phyloP scores from a whole-genome alignment of 2,329 filamentous ascomycete species.

The Knoxdaviesia proteae region DNA sequence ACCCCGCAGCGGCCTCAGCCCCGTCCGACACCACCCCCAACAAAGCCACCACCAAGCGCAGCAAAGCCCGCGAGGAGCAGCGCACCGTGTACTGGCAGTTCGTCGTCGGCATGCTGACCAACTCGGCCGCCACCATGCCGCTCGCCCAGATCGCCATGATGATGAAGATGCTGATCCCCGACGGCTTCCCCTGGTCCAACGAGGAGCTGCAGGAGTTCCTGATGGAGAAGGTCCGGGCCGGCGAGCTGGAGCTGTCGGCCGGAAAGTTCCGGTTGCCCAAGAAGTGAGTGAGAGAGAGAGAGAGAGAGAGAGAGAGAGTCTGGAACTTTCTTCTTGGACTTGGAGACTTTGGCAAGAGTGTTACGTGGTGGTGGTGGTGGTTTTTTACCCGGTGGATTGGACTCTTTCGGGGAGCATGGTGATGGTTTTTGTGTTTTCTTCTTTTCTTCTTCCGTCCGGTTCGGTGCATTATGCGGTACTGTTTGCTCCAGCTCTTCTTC shows the following conservation, averaged over 20 bases:
- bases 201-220: slow-evolving; percentile 75
- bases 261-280: slow-evolving; percentile 49
- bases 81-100: slow-evolving; percentile 68
- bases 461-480: too few relatives aligned
- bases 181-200: slow-evolving; percentile 74
- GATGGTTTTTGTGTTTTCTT: too few relatives aligned
- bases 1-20: not conserved
- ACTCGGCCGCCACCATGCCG: slow-evolving; percentile 63
- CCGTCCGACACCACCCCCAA: slow-evolving; percentile 19
- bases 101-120: slow-evolving; percentile 86
- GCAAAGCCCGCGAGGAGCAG: slow-evolving; percentile 35
- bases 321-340: too few relatives aligned
- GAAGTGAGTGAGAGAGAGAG: slow-evolving; percentile 20
- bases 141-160: slow-evolving; percentile 73
- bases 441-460: too few relatives aligned
- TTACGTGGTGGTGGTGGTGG: too few relatives aligned
- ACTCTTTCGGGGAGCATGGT: too few relatives aligned
- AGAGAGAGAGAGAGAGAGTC: not conserved
- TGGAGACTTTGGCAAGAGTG: too few relatives aligned
- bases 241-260: slow-evolving; percentile 46
- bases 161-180: slow-evolving; percentile 77
- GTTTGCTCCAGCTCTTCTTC: too few relatives aligned
- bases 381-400: too few relatives aligned
- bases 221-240: slow-evolving; percentile 52
- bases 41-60: slow-evolving; percentile 32